phyloP scores from a whole-genome alignment of 371 early-diverging fungal genomes.

The Rhizomucor miehei region DNA sequence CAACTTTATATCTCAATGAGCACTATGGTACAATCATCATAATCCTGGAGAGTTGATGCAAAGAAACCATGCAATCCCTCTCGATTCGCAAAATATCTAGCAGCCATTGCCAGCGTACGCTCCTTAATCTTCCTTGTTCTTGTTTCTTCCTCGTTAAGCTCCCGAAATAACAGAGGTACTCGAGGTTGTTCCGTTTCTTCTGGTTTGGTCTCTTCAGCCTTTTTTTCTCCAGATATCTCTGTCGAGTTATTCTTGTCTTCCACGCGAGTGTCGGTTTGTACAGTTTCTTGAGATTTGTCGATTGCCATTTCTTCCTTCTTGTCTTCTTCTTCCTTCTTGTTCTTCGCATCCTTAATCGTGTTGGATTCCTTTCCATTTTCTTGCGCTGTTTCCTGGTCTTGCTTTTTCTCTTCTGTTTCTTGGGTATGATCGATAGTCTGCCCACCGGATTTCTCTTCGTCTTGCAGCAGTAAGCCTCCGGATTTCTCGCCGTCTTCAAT shows the following conservation, averaged over 20 bases:
- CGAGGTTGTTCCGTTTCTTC: neutral
- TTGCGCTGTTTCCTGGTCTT: neutral
- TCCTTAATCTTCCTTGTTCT: constrained; percentile 34
- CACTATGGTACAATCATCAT: constrained; percentile 53
- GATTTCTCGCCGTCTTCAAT: constrained; percentile 52
- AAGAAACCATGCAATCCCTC: constrained; percentile 48
- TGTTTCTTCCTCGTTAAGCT: constrained; percentile 29
- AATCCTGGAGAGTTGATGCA: constrained; percentile 49
- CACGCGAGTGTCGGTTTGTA: neutral
- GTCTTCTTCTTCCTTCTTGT: neutral
- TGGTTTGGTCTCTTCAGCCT: constrained; percentile 8
- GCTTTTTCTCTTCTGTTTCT: constrained; percentile 4
- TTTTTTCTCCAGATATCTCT: constrained; percentile 4
- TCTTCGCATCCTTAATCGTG: neutral
- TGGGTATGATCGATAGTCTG: constrained; percentile 32
- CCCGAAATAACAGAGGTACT: constrained; percentile 27
- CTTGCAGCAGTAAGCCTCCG: constrained; percentile 33
- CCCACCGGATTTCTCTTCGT: constrained; percentile 26
- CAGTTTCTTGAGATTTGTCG: neutral
- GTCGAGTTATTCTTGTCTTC: neutral
- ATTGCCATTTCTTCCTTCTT: constrained; percentile 3
- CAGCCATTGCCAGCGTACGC: constrained; percentile 36
- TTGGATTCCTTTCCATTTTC: constrained; percentile 1
- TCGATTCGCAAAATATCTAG: constrained; percentile 47
- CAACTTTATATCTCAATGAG: constrained; percentile 37